Base-by-base conservation (phyloP, 1,139 yeast species). In the Diutina scorzettiae region DNA sequence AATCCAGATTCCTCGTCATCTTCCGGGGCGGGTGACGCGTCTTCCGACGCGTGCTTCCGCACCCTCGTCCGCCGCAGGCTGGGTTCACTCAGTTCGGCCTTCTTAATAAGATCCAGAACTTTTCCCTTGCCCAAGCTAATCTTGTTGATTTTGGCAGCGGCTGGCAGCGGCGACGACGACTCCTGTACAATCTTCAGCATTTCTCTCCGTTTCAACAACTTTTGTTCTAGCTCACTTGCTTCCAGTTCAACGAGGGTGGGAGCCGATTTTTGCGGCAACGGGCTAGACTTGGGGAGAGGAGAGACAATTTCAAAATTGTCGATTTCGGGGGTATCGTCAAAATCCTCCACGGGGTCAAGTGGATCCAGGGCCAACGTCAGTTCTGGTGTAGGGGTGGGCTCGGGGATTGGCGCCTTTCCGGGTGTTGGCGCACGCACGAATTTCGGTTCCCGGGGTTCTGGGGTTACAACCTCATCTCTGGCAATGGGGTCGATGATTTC, bases 71-170 rank as follows among this genome's bases (percentile, higher is more conserved):
- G 11, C 12, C 37, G 24, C 37, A 32, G 37, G 14, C 24, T 8
- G 6, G 24, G 16, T 21, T 32, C 37, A 11, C 17, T 19, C 21
- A 17, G 37, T 23, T 34, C 39, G 5, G 16, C 39, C 19, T 34
- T 34, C 19, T 34, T 34, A 23, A 34, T 34, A 23, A 34, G 39
- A 19, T 34, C 39, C 16, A 20, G 16, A 3, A 34, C 39, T 28
- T 34, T 34, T 20, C 14, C 20, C 16, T 23, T 21, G n/a, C 39
- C 39, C 39, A 34, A 34, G 14, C 23, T 34, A 12, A 34, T n/a
- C 28, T 34, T 34, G 39, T n/a, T 28, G 29, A 28, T 34, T 6
- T 34, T 34, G 6, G 37, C 25, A 12, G 34, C 21, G 12, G 29
- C n/a, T 3, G 27, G 14, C 3, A 23, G 8, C 19, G 39, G 28